These are phyloP conservation scores for Phascolomyces articulosus DNA, from an alignment of 371 early-diverging fungal species.

Conservation along the genomic window DNA sequence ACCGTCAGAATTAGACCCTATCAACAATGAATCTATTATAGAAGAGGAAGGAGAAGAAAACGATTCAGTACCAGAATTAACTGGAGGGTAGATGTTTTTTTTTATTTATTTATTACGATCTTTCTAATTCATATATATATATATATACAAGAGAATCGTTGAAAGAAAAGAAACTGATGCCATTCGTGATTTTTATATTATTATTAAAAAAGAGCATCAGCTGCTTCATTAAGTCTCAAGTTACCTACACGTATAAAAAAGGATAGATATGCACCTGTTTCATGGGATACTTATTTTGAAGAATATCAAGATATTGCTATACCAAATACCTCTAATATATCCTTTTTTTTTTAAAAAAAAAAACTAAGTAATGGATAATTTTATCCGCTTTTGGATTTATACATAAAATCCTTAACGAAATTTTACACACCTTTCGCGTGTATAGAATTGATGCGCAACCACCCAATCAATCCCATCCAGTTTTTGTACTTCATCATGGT, in stretches of 20 bases:
- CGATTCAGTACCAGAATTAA: neutral
- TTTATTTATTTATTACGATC: neutral
- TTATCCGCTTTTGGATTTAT: neutral
- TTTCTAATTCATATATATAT: neutral
- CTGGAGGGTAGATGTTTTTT: neutral
- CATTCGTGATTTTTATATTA: neutral
- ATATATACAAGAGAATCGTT: too few relatives aligned
- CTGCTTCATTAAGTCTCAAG: neutral
- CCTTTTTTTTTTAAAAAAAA: slow-evolving; percentile 25
- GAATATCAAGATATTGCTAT: slow-evolving; percentile 27
- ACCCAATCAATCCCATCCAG: slow-evolving; percentile 41
- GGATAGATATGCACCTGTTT: slow-evolving; percentile 24
- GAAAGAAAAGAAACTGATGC: neutral
- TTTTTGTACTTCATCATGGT: slow-evolving; percentile 91
- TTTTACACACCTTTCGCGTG: slow-evolving; percentile 33
- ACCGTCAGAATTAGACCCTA: slow-evolving; percentile 18
- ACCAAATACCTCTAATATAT: slow-evolving; percentile 30
- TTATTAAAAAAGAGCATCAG: neutral
- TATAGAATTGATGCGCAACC: slow-evolving; percentile 29
- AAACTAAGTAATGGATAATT: neutral
- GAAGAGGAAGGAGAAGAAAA: slow-evolving; percentile 19
- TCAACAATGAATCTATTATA: slow-evolving; percentile 1
- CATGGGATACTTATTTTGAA: slow-evolving; percentile 48
- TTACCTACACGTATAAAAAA: slow-evolving; percentile 3
- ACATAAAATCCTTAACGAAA: slow-evolving; percentile 10